A percentile compares a stretch with the other conserved stretches of the same genome.
Conservation (phyloP, 345 rosid genomes). For the Melastoma malabathricum region DNA sequence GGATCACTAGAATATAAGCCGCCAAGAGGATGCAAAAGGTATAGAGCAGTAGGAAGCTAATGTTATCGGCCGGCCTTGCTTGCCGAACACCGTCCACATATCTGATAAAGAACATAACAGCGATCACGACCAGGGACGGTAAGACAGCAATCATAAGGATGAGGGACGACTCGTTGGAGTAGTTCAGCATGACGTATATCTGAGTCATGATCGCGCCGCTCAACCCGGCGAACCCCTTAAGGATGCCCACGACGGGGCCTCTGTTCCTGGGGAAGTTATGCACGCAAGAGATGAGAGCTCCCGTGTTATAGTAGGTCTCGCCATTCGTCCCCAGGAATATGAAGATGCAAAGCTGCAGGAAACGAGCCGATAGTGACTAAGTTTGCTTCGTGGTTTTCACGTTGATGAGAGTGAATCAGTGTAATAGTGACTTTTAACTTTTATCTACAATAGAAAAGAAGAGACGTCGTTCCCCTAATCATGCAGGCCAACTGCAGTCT, state of each 20-base stretch:
- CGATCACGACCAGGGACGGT: slow-evolving; percentile 25
- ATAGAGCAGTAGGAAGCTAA: slow-evolving; percentile 35
- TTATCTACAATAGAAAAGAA: too few species aligned
- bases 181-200: slow-evolving; percentile 6
- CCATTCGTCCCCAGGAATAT: slow-evolving; percentile 3
- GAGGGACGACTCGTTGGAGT: neutral
- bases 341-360: slow-evolving; percentile 9
- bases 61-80: slow-evolving; percentile 29
- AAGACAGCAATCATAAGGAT: slow-evolving; percentile 10
- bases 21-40: slow-evolving; percentile 50
- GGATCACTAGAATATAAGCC: slow-evolving; percentile 45
- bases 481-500: too few species aligned
- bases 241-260: slow-evolving; percentile 12
- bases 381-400: too few species aligned
- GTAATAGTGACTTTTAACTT: too few species aligned
- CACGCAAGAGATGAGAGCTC: slow-evolving; percentile 8
- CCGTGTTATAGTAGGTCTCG: slow-evolving; percentile 8
- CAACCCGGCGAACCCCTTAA: slow-evolving; percentile 10
- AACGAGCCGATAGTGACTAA: too few species aligned
- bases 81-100: slow-evolving; percentile 48
- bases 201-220: slow-evolving; percentile 13
- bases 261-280: slow-evolving; percentile 9
- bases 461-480: too few species aligned
- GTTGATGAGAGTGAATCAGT: too few species aligned
- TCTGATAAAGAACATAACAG: slow-evolving; percentile 47